Conservation (phyloP, 495 filamentous ascomycete species). For the Oleoguttula mirabilis region DNA sequence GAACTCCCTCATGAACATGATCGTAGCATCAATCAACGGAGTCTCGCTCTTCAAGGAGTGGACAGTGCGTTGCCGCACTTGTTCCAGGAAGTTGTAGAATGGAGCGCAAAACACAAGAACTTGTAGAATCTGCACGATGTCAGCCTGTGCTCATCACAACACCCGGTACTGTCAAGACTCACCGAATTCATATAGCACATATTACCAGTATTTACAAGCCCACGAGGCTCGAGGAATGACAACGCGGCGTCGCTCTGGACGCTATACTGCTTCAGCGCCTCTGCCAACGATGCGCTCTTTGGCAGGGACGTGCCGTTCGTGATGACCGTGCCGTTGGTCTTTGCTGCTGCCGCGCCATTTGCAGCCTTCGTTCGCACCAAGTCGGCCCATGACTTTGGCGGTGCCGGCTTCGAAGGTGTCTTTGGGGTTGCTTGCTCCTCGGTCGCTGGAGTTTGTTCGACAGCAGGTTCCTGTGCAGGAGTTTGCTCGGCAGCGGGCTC, state of each 20-base stretch:
- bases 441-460: slow-evolving; percentile 25
- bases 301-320: slow-evolving; percentile 37
- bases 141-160: too few relatives aligned
- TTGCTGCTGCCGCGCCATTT: slow-evolving; percentile 25
- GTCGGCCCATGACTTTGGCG: slow-evolving; percentile 67
- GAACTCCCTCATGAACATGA: slow-evolving; percentile 94
- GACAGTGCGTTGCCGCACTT: slow-evolving; percentile 65
- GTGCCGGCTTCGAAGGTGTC: slow-evolving; percentile 30
- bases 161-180: too few relatives aligned
- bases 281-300: slow-evolving; percentile 54
- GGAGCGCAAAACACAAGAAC: slow-evolving; percentile 83
- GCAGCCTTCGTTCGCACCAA: slow-evolving; percentile 47
- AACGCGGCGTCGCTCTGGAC: slow-evolving; percentile 52
- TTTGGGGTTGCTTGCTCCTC: slow-evolving; percentile 31
- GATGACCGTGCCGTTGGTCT: slow-evolving; percentile 14
- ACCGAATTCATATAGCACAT: slow-evolving; percentile 99
- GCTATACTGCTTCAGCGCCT: slow-evolving; percentile 56
- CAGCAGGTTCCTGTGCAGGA: slow-evolving; percentile 9
- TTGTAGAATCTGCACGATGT: slow-evolving; percentile 61
- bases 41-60: slow-evolving; percentile 93
- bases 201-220: slow-evolving; percentile 91
- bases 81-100: slow-evolving; percentile 88
- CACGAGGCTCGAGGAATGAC: slow-evolving; percentile 82
- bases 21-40: slow-evolving; percentile 88
- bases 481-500: slow-evolving; percentile 22